Conservation (phyloP, 305 asterid species). For the Lippia alba region DNA sequence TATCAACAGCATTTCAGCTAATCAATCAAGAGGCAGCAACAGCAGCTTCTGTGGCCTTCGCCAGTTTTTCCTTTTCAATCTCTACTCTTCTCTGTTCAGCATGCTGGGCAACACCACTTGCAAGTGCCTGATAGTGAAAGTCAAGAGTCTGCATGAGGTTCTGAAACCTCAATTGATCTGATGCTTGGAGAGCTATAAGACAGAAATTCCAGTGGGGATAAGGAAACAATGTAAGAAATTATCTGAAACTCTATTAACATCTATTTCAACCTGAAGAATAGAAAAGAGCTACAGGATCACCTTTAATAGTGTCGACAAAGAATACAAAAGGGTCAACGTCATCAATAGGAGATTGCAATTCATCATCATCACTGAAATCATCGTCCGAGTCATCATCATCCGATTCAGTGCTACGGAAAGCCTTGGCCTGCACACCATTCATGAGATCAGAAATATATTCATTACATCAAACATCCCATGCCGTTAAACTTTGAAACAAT, state of each 20-base stretch:
- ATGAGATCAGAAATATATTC: slow-evolving; percentile 18
- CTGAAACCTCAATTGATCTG: slow-evolving; percentile 89
- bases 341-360: slow-evolving; percentile 93
- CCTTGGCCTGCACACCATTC: slow-evolving; percentile 67
- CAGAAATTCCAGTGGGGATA: slow-evolving; percentile 13
- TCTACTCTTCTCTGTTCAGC: slow-evolving; percentile 83
- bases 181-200: slow-evolving; percentile 75
- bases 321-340: slow-evolving; percentile 95
- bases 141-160: slow-evolving; percentile 82
- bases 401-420: slow-evolving; percentile 68
- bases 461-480: neutral
- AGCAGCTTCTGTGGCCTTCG: slow-evolving; percentile 62
- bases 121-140: slow-evolving; percentile 88
- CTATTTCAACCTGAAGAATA: neutral
- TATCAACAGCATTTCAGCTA: slow-evolving; percentile 14
- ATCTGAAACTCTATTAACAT: neutral
- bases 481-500: neutral
- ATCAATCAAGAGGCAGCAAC: slow-evolving; percentile 52
- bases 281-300: slow-evolving; percentile 42
- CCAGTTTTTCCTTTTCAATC: slow-evolving; percentile 81
- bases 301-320: slow-evolving; percentile 89
- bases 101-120: slow-evolving; percentile 94
- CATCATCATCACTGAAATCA: slow-evolving; percentile 95
- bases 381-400: slow-evolving; percentile 84
- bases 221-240: slow-evolving; percentile 22